Percentiles rank a stretch among this genome's conserved stretches.
phyloP scores from a whole-genome alignment of 2,329 filamentous ascomycete species.

The Zymoseptoria tritici region DNA sequence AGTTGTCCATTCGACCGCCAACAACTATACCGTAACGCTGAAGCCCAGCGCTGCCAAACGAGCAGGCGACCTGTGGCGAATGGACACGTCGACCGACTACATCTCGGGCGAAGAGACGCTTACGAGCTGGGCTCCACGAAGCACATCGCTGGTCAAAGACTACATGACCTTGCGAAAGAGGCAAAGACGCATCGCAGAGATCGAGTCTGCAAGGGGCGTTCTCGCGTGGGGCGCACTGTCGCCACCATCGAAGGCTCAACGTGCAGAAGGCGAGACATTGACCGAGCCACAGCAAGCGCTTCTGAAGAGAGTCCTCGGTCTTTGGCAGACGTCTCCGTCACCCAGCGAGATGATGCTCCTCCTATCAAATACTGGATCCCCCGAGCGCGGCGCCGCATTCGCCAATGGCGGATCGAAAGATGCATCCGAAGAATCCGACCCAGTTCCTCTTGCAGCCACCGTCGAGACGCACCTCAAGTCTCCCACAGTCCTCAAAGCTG shows the following conservation, averaged over 20 bases:
- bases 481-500: slow-evolving; percentile 63
- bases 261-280: slow-evolving; percentile 13
- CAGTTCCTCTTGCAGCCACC: slow-evolving; percentile 65
- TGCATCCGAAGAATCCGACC: slow-evolving; percentile 29
- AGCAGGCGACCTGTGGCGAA: slow-evolving; percentile 87
- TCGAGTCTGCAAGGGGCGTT: slow-evolving; percentile 65
- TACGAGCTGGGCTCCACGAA: slow-evolving; percentile 76
- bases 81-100: slow-evolving; percentile 91
- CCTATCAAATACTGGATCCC: slow-evolving; percentile 55
- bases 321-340: slow-evolving; percentile 51
- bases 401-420: slow-evolving; percentile 19
- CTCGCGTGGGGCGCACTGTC: slow-evolving; percentile 39
- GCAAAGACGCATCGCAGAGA: slow-evolving; percentile 65
- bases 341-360: slow-evolving; percentile 42
- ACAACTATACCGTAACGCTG: slow-evolving; percentile 79
- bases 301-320: slow-evolving; percentile 49
- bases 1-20: slow-evolving; percentile 78
- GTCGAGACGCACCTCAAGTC: slow-evolving; percentile 77
- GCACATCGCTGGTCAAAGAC: slow-evolving; percentile 85
- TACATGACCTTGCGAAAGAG: slow-evolving; percentile 70
- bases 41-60: slow-evolving; percentile 84
- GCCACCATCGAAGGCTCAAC: slow-evolving; percentile 35
- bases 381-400: slow-evolving; percentile 51
- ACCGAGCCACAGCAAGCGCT: slow-evolving; percentile 34
- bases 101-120: slow-evolving; percentile 92